These are phyloP conservation scores for Alternaria sp. DNA, from an alignment of 2,329 filamentous ascomycete genomes.

Conservation along the genomic window DNA sequence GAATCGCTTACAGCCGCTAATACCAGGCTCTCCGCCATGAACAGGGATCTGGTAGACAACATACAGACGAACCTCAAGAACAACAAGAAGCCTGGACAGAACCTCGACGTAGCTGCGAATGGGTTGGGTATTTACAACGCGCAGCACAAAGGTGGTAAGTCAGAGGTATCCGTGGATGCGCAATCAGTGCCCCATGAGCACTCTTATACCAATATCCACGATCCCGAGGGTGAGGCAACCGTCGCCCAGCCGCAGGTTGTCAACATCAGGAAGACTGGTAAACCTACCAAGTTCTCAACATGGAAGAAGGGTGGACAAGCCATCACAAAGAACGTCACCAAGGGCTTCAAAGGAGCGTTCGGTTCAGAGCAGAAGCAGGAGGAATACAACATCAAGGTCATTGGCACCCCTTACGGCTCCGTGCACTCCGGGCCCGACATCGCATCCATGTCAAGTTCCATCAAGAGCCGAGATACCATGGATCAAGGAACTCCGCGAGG, in stretches of 20 bases:
- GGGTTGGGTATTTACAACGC: conserved; percentile 69
- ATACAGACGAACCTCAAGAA: conserved; percentile 94
- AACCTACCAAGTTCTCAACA: conserved; percentile 96
- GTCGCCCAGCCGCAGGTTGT: conserved; percentile 86
- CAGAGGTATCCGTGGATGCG: conserved; percentile 53
- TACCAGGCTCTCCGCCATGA: conserved; percentile 90
- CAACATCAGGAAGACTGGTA: conserved; percentile 85
- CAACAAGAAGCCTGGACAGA: conserved; percentile 63
- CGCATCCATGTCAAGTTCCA: conserved; percentile 43
- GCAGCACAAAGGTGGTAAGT: conserved; percentile 50
- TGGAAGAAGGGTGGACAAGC: conserved; percentile 98
- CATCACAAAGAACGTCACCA: conserved; percentile 91
- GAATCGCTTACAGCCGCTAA: conserved; percentile 95
- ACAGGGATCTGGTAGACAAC: conserved; percentile 92
- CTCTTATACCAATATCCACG: conserved; percentile 56
- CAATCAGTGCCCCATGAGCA: conserved; percentile 50
- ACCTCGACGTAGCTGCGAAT: conserved; percentile 59
- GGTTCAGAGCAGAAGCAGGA: conserved; percentile 66
- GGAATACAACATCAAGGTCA: conserved; percentile 61
- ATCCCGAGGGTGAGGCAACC: conserved; percentile 71
- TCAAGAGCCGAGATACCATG: conserved; percentile 38
- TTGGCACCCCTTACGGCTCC: conserved; percentile 56
- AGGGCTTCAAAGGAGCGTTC: conserved; percentile 92
- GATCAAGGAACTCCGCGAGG: conserved; percentile 39
- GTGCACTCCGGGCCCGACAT: conserved; percentile 48